Percentiles rank a stretch among this genome's conserved stretches.
Evolutionary conservation across 228 moss, liverwort and hornwort genomes (phyloP).

Genomic region (Sphagnum magellanicum): DNA sequence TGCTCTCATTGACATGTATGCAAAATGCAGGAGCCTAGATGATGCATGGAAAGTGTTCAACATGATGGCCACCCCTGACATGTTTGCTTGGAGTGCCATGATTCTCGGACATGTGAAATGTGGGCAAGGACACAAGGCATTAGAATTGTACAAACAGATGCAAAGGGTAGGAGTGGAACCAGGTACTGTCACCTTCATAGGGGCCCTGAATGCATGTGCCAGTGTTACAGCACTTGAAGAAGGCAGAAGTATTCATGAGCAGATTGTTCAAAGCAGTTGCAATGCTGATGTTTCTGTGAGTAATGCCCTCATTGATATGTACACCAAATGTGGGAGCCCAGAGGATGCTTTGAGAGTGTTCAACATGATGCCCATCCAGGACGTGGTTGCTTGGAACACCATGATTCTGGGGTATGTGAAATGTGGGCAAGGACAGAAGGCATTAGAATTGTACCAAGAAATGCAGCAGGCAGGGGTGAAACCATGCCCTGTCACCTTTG

Average conservation of each 20-base stretch:
- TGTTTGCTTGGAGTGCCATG: background rate
- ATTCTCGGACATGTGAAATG: background rate
- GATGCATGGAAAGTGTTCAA: background rate
- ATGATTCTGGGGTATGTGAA: background rate
- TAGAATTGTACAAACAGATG: background rate
- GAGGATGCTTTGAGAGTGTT: background rate
- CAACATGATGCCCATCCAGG: background rate
- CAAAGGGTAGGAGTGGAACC: background rate
- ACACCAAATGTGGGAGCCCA: background rate
- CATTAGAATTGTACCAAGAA: background rate
- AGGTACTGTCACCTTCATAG: background rate
- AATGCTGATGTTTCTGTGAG: background rate
- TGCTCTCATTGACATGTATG: background rate
- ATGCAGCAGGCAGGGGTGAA: background rate
- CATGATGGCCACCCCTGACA: background rate
- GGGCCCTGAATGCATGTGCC: background rate
- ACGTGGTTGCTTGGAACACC: background rate
- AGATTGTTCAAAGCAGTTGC: background rate
- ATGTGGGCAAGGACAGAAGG: background rate
- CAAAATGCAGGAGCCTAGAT: background rate
- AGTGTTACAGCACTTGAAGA: background rate
- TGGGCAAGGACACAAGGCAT: background rate
- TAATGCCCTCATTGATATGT: background rate
- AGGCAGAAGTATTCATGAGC: background rate
- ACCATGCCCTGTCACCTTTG: background rate